A percentile compares a stretch with the other conserved stretches of the same genome.
These are phyloP conservation scores for Sphagnum contortum DNA, from an alignment of 225 moss, liverwort and hornwort species.

Conservation along the genomic window DNA sequence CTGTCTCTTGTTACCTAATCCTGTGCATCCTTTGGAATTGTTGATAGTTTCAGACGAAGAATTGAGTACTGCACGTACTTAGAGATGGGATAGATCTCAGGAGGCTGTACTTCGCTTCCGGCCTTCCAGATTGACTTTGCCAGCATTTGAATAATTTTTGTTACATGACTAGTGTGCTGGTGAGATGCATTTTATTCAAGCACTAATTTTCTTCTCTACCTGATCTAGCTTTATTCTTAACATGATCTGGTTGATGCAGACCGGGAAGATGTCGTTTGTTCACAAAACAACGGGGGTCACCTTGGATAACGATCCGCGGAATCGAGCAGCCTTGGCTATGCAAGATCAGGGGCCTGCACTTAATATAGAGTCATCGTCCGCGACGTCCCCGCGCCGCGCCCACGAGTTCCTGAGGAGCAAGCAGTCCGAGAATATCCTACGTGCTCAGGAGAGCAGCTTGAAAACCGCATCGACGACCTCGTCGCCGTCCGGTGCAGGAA, in stretches of 20 bases:
- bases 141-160: too few species aligned
- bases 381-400: slow-evolving; percentile 8
- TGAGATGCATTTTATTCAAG: too few species aligned
- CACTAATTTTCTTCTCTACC: too few species aligned
- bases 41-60: too few species aligned
- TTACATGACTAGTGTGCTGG: too few species aligned
- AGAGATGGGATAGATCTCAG: too few species aligned
- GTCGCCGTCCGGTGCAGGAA: not conserved
- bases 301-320: slow-evolving; percentile 21
- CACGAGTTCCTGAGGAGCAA: slow-evolving; percentile 60
- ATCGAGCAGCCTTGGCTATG: not conserved
- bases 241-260: slow-evolving; percentile 11
- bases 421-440: slow-evolving; percentile 28
- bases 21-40: too few species aligned
- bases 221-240: too few species aligned
- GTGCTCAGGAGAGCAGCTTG: slow-evolving; percentile 9
- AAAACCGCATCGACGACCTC: slow-evolving; percentile 1
- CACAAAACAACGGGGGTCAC: slow-evolving; percentile 31
- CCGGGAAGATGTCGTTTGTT: slow-evolving; percentile 49
- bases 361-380: not conserved
- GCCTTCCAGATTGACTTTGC: too few species aligned
- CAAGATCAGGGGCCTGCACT: not conserved
- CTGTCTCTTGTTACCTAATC: too few species aligned
- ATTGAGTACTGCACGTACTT: too few species aligned
- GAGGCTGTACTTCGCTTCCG: too few species aligned